Base-by-base conservation (phyloP, 192 early-diverging fungal genomes). In the Fimicolochytrium jonesii region DNA sequence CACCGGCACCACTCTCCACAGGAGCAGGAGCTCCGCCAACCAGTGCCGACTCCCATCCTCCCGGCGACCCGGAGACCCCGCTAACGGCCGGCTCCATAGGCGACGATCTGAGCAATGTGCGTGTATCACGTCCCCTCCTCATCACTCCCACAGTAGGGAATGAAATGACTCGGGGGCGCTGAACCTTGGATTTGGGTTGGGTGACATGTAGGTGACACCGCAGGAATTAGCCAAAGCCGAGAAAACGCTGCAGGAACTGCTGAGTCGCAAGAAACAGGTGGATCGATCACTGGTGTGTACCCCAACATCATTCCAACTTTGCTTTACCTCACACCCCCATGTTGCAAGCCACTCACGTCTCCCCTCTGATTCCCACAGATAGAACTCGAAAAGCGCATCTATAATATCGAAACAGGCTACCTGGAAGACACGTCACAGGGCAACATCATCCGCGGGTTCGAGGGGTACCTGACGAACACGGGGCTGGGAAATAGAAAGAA, bases 361-460 rank as follows among this genome's bases (percentile, higher is more conserved):
- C n/a, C n/a, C n/a, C n/a, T n/a, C n/a, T n/a, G n/a, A n/a, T n/a
- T n/a, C 39, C 1, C 7, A 35, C 9, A 86, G 85, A 76, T 73
- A 33, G 87, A 81, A 29, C 72, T 93, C 0, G 93, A 95, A 63
- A 74, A 81, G 17, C 78, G 81, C 22, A 93, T 95, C 35, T 95
- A 90, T 71, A 74, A 80, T 22, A 90, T 90, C 69, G 93, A 95
- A 66, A 87, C 88, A 1, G 88, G 88, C 7, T 95, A 95, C 65
- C 75, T 95, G 30, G 93, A 95, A 72, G 90, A 89, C 51, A 92
- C 92, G 0, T 83, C 81, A 4, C 78, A 82, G 4, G 93, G 93
- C 29, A 95, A 95, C 62, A 87, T 95, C 56, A 87, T 94, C 37
- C 76, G 83, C 34, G 93, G 93, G 0, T 95, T 93, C 56, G 92